Percentiles rank a stretch among this genome's conserved stretches.
Conservation (phyloP, 768 basidiomycete genomes). For the Termitomyces sp. region DNA sequence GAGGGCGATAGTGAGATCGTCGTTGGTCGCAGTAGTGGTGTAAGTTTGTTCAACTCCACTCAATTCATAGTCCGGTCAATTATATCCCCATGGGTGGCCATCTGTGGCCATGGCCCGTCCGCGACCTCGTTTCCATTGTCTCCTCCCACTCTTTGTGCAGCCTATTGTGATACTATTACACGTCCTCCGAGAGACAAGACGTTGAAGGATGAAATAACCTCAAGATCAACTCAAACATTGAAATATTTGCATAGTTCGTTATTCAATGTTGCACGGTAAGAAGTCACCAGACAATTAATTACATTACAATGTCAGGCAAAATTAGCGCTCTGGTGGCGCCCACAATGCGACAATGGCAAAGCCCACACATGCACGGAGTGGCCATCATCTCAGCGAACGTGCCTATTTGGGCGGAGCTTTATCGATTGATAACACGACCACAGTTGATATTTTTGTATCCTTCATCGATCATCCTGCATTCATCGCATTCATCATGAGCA, state of each 20-base stretch:
- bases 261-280: background rate
- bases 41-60: slow-evolving; percentile 4
- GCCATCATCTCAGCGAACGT: slow-evolving; percentile 2
- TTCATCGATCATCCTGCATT: slow-evolving; percentile 8
- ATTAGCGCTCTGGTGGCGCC: background rate
- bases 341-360: background rate
- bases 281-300: background rate
- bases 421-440: slow-evolving; percentile 10
- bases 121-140: background rate
- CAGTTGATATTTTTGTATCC: slow-evolving; percentile 9
- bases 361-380: background rate
- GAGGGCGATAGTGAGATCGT: slow-evolving; percentile 32
- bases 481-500: slow-evolving; percentile 47
- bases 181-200: background rate
- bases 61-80: slow-evolving; percentile 11
- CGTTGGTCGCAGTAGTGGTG: slow-evolving; percentile 7
- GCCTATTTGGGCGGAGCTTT: slow-evolving; percentile 19
- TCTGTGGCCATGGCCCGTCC: background rate
- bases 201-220: too few species aligned
- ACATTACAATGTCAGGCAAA: background rate
- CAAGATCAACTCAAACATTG: background rate
- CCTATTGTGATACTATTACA: background rate
- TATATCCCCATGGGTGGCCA: slow-evolving; percentile 7
- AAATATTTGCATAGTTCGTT: background rate
- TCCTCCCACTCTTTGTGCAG: background rate